Conservation (phyloP, 345 rosid species). For the Crucihimalaya himalaica region DNA sequence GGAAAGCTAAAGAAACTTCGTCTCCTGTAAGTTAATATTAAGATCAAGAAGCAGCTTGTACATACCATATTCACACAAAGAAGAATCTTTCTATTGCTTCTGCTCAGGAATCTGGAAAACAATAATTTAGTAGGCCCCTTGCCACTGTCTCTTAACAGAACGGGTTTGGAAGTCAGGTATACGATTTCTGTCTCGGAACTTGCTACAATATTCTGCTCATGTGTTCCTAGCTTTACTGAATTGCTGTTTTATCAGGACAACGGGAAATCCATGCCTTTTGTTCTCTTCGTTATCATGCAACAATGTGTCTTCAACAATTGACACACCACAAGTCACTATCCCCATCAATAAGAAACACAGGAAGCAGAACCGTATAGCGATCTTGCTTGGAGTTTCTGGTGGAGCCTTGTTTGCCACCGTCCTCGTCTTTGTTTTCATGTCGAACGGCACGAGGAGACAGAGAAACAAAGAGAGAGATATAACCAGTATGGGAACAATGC, state of each 20-base stretch:
- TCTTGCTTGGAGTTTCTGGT: conserved; percentile 59
- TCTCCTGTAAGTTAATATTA: conserved; percentile 59
- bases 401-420: conserved; percentile 61
- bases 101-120: conserved; percentile 77
- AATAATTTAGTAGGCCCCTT: conserved; percentile 75
- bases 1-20: conserved; percentile 72
- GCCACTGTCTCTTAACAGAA: conserved; percentile 70
- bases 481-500: conserved; percentile 49
- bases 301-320: conserved; percentile 66
- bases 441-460: conserved; percentile 49
- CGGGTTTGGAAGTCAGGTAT: conserved; percentile 73
- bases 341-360: conserved; percentile 49
- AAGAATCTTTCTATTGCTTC: not conserved
- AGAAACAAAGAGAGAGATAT: conserved; percentile 44
- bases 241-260: conserved; percentile 53
- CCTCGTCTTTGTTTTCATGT: conserved; percentile 43
- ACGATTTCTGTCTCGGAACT: not conserved
- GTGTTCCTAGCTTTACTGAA: conserved; percentile 16
- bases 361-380: conserved; percentile 43
- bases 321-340: conserved; percentile 78
- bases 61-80: conserved; percentile 2
- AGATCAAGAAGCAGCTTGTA: conserved; percentile 11
- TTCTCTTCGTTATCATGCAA: conserved; percentile 63
- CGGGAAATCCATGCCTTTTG: conserved; percentile 79
- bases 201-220: not conserved